Evolutionary conservation across 768 basidiomycete species (phyloP).

Genomic region (Lactarius hatsudake): DNA sequence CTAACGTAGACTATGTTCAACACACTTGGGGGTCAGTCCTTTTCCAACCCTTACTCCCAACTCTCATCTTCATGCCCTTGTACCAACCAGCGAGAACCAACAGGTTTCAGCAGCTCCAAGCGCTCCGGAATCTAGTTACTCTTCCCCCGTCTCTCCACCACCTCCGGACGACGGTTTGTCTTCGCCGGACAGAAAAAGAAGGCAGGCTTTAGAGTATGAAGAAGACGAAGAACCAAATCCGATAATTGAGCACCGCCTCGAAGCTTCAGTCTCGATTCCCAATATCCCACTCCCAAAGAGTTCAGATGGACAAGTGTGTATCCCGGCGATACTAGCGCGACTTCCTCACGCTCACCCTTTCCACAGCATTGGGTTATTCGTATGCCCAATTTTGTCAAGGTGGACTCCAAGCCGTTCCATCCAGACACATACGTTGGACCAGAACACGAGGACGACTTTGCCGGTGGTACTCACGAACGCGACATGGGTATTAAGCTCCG

Average conservation of each 20-base stretch:
- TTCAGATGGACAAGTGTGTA: slow-evolving; percentile 75
- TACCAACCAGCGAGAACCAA: slow-evolving; percentile 15
- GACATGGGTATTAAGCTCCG: slow-evolving; percentile 84
- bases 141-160: slow-evolving; percentile 35
- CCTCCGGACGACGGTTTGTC: slow-evolving; percentile 60
- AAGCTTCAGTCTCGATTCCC: slow-evolving; percentile 78
- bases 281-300: slow-evolving; percentile 80
- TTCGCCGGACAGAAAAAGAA: slow-evolving; percentile 50
- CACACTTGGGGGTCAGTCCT: slow-evolving; percentile 45
- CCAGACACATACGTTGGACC: slow-evolving; percentile 80
- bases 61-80: not conserved
- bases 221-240: slow-evolving; percentile 71
- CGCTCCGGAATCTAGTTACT: slow-evolving; percentile 28
- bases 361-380: slow-evolving; percentile 90
- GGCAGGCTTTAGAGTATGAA: slow-evolving; percentile 73
- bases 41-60: not conserved
- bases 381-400: slow-evolving; percentile 89
- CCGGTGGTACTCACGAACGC: slow-evolving; percentile 56
- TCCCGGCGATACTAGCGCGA: slow-evolving; percentile 3
- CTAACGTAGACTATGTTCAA: slow-evolving; percentile 47
- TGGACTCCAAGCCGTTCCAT: slow-evolving; percentile 89
- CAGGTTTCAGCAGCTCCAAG: slow-evolving; percentile 24
- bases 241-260: slow-evolving; percentile 51
- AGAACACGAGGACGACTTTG: slow-evolving; percentile 70
- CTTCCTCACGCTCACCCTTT: slow-evolving; percentile 9